A percentile compares a stretch with the other conserved stretches of the same genome.
phyloP scores from a whole-genome alignment of 2,329 filamentous ascomycete genomes.

The Phyllosticta capitalensis region DNA sequence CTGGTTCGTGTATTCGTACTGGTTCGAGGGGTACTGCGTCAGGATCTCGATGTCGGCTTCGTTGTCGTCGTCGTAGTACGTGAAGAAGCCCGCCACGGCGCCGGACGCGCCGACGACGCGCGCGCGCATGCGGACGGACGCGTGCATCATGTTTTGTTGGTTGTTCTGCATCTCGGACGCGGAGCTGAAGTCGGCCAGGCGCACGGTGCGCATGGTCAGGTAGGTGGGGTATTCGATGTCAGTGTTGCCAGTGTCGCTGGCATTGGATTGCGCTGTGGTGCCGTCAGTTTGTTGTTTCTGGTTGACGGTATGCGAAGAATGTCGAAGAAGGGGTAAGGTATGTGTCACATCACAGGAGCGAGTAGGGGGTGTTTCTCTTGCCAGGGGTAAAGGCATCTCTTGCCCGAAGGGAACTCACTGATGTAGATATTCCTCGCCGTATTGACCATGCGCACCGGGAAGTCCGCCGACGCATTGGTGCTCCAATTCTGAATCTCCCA shows the following conservation, averaged over 20 bases:
- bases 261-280: conserved; percentile 14
- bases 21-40: conserved; percentile 29
- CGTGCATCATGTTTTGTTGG: conserved; percentile 36
- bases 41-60: conserved; percentile 47
- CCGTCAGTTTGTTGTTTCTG: neutral
- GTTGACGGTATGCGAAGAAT: no score
- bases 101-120: conserved; percentile 37
- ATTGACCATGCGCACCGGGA: conserved; percentile 37
- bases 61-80: conserved; percentile 36
- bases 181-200: conserved; percentile 35
- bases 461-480: conserved; percentile 26
- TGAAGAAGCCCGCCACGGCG: conserved; percentile 49
- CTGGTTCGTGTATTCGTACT: conserved; percentile 47
- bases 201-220: conserved; percentile 39
- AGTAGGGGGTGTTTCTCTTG: neutral
- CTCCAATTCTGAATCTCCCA: conserved; percentile 39
- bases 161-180: conserved; percentile 40
- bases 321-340: neutral
- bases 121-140: conserved; percentile 39
- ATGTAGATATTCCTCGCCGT: conserved; percentile 40
- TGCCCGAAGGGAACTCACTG: conserved; percentile 9
- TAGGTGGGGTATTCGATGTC: conserved; percentile 25
- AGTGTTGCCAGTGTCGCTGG: conserved; percentile 20
- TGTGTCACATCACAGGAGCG: no score
- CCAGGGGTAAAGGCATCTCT: neutral